Conservation (phyloP, 768 basidiomycete genomes). For the Infundibulicybe gibba region DNA sequence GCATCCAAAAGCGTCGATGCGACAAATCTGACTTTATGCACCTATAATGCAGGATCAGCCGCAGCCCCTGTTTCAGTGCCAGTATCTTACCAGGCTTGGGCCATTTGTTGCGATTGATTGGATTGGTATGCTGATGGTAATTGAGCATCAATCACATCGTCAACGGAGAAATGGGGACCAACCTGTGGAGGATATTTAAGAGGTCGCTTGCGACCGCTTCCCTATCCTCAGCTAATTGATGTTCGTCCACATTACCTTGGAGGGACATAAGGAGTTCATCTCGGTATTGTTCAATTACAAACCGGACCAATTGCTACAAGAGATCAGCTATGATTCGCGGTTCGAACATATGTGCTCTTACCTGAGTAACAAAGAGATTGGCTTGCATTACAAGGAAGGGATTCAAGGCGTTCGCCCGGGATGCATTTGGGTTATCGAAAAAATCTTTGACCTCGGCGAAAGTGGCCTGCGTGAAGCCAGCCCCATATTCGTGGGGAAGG, state of each 20-base stretch:
- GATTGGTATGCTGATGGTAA: constrained; percentile 69
- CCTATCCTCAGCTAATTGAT: constrained; percentile 64
- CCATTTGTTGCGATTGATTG: constrained; percentile 91
- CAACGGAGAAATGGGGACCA: constrained; percentile 7
- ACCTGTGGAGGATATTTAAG: constrained; percentile 83
- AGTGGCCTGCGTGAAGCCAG: constrained; percentile 77
- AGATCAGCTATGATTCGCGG: neutral
- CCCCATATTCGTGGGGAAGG: constrained; percentile 56
- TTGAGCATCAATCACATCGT: constrained; percentile 1
- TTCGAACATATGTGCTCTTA: constrained; percentile 21
- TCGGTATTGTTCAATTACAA: constrained; percentile 89
- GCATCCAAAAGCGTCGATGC: constrained; percentile 87
- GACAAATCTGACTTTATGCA: constrained; percentile 91
- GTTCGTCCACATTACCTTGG: constrained; percentile 62
- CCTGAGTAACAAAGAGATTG: constrained; percentile 91
- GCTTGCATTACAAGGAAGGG: constrained; percentile 91
- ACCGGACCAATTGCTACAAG: constrained; percentile 84
- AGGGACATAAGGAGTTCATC: constrained; percentile 75
- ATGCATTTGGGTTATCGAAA: constrained; percentile 89
- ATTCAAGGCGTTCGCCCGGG: constrained; percentile 80
- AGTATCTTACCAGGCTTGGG: constrained; percentile 56
- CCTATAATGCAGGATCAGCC: constrained; percentile 37
- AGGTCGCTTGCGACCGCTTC: constrained; percentile 87
- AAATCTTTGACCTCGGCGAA: constrained; percentile 88
- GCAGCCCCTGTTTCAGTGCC: neutral